Percentiles rank a stretch among this genome's conserved stretches.
Evolutionary conservation across 2,329 filamentous ascomycete genomes (phyloP).

Genomic region (Colletotrichum incanum): DNA sequence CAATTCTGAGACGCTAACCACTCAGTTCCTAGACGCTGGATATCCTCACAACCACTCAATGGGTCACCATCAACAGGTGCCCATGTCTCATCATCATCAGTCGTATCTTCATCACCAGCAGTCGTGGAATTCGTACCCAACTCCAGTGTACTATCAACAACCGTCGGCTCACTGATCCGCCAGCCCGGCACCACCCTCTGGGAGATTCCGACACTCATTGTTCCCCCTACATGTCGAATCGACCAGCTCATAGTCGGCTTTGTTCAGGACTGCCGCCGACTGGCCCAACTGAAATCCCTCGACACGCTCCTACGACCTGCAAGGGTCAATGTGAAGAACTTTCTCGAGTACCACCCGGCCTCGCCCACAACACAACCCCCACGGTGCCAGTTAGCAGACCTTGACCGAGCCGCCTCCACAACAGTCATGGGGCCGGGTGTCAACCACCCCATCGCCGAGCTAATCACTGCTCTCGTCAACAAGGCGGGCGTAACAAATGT

Average conservation of each 20-base stretch:
- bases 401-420: slow-evolving; percentile 41
- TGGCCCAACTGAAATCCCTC: slow-evolving; percentile 49
- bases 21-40: slow-evolving; percentile 50
- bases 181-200: slow-evolving; percentile 47
- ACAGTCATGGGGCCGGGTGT: not conserved
- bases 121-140: slow-evolving; percentile 44
- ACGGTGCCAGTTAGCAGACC: slow-evolving; percentile 40
- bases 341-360: slow-evolving; percentile 51
- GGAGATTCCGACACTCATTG: slow-evolving; percentile 53
- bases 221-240: slow-evolving; percentile 50
- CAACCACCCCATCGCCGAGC: slow-evolving; percentile 50
- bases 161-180: slow-evolving; percentile 53
- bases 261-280: slow-evolving; percentile 54
- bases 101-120: slow-evolving; percentile 44
- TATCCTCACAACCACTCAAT: slow-evolving; percentile 51
- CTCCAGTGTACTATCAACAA: slow-evolving; percentile 47
- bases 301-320: slow-evolving; percentile 52
- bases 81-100: slow-evolving; percentile 41
- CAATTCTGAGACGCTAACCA: slow-evolving; percentile 50
- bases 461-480: slow-evolving; percentile 51
- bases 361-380: slow-evolving; percentile 33
- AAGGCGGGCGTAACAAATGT: slow-evolving; percentile 48
- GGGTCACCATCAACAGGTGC: slow-evolving; percentile 42
- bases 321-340: slow-evolving; percentile 53
- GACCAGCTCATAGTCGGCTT: slow-evolving; percentile 55